Evolutionary conservation across 768 basidiomycete genomes (phyloP).

Genomic region (Mycena chlorophos): DNA sequence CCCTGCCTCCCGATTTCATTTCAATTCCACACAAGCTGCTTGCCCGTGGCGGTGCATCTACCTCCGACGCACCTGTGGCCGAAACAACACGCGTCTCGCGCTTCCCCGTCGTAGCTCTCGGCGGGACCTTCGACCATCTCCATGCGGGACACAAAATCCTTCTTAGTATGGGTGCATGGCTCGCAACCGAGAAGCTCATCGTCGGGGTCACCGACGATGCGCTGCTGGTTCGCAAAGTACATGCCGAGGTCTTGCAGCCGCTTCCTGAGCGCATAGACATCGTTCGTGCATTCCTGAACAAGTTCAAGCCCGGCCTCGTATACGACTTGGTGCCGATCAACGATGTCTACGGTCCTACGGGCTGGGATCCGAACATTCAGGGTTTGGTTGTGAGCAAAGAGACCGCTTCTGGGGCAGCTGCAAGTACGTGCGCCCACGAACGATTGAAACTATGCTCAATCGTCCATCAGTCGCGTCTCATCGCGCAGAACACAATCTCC

Average conservation of each 20-base stretch:
- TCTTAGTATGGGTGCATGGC: slow-evolving; percentile 87
- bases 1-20: slow-evolving; percentile 45
- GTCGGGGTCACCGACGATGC: slow-evolving; percentile 84
- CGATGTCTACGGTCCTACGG: slow-evolving; percentile 93
- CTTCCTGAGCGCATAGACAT: slow-evolving; percentile 53
- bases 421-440: slow-evolving; percentile 52
- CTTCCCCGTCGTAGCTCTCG: slow-evolving; percentile 77
- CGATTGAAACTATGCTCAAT: not conserved
- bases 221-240: slow-evolving; percentile 69
- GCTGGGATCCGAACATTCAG: slow-evolving; percentile 83
- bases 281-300: slow-evolving; percentile 67
- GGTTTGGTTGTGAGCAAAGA: slow-evolving; percentile 91
- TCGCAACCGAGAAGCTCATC: slow-evolving; percentile 77
- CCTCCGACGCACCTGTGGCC: slow-evolving; percentile 17
- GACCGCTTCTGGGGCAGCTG: slow-evolving; percentile 71
- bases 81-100: slow-evolving; percentile 20
- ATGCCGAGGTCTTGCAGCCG: slow-evolving; percentile 66
- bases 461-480: slow-evolving; percentile 57
- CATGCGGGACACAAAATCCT: slow-evolving; percentile 98
- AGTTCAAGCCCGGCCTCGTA: slow-evolving; percentile 66
- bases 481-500: slow-evolving; percentile 56
- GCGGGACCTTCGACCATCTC: slow-evolving; percentile 97
- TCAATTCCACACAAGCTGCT: slow-evolving; percentile 41
- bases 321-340: slow-evolving; percentile 72
- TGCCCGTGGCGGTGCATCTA: slow-evolving; percentile 28